Conservation (phyloP, 352 stramenopile species). For the Phytophthora chlamydospora region DNA sequence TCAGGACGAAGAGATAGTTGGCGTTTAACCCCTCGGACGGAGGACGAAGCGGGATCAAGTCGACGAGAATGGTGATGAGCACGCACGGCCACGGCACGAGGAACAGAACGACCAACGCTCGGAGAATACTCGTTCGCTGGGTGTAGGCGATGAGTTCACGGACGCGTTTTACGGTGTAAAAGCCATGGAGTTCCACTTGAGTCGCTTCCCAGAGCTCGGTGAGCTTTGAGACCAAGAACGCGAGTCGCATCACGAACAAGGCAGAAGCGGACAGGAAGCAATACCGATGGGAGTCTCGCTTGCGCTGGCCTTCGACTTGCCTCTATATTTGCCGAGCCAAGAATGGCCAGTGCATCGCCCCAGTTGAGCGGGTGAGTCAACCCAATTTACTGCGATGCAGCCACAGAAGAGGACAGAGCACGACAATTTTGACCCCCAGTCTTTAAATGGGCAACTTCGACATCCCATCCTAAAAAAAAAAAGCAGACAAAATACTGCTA, state of each 20-base stretch:
- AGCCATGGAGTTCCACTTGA: slow-evolving; percentile 30
- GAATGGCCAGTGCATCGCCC: too few relatives aligned
- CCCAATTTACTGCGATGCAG: too few relatives aligned
- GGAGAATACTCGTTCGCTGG: not conserved
- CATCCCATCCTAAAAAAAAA: too few relatives aligned
- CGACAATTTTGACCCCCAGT: too few relatives aligned
- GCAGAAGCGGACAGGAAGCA: too few relatives aligned
- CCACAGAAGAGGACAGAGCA: too few relatives aligned
- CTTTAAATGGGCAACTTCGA: too few relatives aligned
- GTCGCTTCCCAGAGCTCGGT: slow-evolving; percentile 3
- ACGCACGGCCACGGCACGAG: slow-evolving; percentile 26
- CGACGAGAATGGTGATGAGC: slow-evolving; percentile 20
- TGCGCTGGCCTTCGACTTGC: not conserved
- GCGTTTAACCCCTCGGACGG: slow-evolving; percentile 6
- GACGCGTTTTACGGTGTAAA: slow-evolving; percentile 22
- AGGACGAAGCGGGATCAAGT: slow-evolving; percentile 27
- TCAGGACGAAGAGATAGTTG: slow-evolving; percentile 28
- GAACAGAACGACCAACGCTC: not conserved
- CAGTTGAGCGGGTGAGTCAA: too few relatives aligned
- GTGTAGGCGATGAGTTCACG: slow-evolving; percentile 10
- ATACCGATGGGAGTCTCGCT: too few relatives aligned
- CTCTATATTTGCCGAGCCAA: slow-evolving; percentile 4
- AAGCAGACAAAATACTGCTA: too few relatives aligned
- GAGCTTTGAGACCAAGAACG: slow-evolving; percentile 1
- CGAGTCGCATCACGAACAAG: slow-evolving; percentile 7